Percentiles rank a stretch among this genome's conserved stretches.
Conservation (phyloP, 805 yeast genomes). For the Starmerella geochares region DNA sequence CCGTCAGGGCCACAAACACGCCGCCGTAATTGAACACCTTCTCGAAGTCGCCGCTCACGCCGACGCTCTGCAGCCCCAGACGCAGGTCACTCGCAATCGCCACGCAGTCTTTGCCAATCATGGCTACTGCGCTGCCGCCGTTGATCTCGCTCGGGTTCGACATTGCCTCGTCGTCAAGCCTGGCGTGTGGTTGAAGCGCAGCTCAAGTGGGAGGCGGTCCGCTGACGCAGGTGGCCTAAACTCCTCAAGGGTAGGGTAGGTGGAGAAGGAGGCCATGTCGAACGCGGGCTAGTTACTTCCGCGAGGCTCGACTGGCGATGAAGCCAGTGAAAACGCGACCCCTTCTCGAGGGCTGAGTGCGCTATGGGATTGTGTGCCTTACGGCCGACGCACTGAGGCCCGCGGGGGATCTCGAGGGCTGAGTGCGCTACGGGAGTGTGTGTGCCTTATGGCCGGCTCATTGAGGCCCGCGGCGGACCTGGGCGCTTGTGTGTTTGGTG, state of each 20-base stretch:
- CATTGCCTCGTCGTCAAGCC: constrained; percentile 23
- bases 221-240: background rate
- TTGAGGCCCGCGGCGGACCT: no score
- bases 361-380: no score
- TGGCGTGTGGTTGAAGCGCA: background rate
- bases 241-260: background rate
- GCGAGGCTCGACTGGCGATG: no score
- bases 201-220: background rate
- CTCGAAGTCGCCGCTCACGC: constrained; percentile 85
- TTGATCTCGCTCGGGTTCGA: constrained; percentile 34
- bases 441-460: no score
- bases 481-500: no score
- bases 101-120: constrained; percentile 97
- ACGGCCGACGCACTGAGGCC: no score
- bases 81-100: constrained; percentile 95
- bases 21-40: constrained; percentile 72
- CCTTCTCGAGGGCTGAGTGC: no score
- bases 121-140: constrained; percentile 94
- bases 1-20: constrained; percentile 83
- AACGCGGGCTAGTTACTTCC: no score
- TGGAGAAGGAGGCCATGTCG: no score
- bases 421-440: no score
- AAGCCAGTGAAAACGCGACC: no score
- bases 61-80: constrained; percentile 85
- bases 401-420: no score